These are phyloP conservation scores for Calonectria hongkongensis DNA, from an alignment of 2,329 filamentous ascomycete species.

Conservation along the genomic window DNA sequence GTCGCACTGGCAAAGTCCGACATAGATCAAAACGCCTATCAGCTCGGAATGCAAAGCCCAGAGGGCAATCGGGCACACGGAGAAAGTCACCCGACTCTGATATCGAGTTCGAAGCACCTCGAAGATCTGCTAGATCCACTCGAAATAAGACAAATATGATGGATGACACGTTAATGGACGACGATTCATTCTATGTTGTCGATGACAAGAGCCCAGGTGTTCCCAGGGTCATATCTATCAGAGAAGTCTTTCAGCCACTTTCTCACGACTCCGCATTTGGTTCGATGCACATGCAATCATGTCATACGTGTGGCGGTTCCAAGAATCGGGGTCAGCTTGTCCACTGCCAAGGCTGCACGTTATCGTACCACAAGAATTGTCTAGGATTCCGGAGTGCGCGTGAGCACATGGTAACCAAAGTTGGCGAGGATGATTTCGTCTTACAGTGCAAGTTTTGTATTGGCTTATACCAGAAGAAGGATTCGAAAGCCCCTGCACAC, in stretches of 20 bases:
- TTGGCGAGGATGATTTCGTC: slow-evolving; percentile 85
- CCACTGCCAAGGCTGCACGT: slow-evolving; percentile 92
- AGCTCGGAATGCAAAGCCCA: slow-evolving; percentile 40
- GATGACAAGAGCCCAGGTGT: slow-evolving; percentile 66
- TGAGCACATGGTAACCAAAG: slow-evolving; percentile 93
- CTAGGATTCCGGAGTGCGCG: slow-evolving; percentile 83
- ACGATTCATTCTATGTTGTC: slow-evolving; percentile 72
- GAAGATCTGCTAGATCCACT: slow-evolving; percentile 69
- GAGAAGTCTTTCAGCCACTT: slow-evolving; percentile 82
- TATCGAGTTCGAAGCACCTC: slow-evolving; percentile 72
- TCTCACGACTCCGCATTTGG: slow-evolving; percentile 80
- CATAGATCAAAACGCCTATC: slow-evolving; percentile 49
- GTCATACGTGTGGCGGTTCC: slow-evolving; percentile 78
- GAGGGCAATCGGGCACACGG: slow-evolving; percentile 31
- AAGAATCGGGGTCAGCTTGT: slow-evolving; percentile 80
- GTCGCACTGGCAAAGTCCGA: slow-evolving; percentile 48
- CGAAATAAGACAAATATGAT: slow-evolving; percentile 66
- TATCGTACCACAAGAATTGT: slow-evolving; percentile 88
- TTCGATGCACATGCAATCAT: slow-evolving; percentile 80
- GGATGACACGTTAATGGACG: slow-evolving; percentile 74
- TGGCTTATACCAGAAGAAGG: slow-evolving; percentile 79
- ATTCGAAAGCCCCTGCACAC: slow-evolving; percentile 80
- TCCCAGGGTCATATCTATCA: slow-evolving; percentile 78
- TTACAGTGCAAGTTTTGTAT: slow-evolving; percentile 94
- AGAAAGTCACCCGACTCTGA: slow-evolving; percentile 61